Evolutionary conservation across 2,329 filamentous ascomycete species (phyloP).

Genomic region (Diplodia mutila): DNA sequence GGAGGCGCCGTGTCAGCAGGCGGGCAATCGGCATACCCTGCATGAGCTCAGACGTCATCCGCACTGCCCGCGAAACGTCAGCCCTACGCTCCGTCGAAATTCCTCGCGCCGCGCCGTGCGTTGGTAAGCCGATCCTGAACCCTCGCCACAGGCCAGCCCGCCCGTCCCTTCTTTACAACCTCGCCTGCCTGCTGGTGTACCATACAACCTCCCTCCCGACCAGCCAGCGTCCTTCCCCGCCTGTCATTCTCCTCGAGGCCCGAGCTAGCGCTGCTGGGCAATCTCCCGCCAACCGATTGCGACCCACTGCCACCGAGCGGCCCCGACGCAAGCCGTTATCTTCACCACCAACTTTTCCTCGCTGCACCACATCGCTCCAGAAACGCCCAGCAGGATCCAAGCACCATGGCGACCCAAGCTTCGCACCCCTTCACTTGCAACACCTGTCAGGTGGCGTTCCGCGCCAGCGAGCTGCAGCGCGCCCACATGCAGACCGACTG

Average conservation of each 20-base stretch:
- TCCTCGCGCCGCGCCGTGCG: constrained; percentile 16
- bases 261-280: not conserved
- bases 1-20: constrained; percentile 4
- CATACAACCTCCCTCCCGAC: not conserved
- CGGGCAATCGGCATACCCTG: constrained; percentile 2
- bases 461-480: constrained; percentile 89
- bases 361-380: constrained; percentile 5
- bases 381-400: not conserved
- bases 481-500: constrained; percentile 98
- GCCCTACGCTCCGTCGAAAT: constrained; percentile 18
- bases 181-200: not conserved
- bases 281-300: constrained; percentile 21
- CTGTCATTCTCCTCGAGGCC: not conserved
- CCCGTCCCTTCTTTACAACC: not conserved
- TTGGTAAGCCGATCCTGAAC: constrained; percentile 14
- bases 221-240: not conserved
- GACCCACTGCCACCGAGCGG: constrained; percentile 18
- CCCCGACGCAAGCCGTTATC: constrained; percentile 13
- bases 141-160: not conserved
- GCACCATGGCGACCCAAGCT: constrained; percentile 41
- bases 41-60: constrained; percentile 17
- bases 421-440: constrained; percentile 95
- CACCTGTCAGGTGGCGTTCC: constrained; percentile 95
- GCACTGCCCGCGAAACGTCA: not conserved
- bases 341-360: constrained; percentile 23